phyloP scores from a whole-genome alignment of 2,329 filamentous ascomycete species.

The Sclerotiophoma versabilis region DNA sequence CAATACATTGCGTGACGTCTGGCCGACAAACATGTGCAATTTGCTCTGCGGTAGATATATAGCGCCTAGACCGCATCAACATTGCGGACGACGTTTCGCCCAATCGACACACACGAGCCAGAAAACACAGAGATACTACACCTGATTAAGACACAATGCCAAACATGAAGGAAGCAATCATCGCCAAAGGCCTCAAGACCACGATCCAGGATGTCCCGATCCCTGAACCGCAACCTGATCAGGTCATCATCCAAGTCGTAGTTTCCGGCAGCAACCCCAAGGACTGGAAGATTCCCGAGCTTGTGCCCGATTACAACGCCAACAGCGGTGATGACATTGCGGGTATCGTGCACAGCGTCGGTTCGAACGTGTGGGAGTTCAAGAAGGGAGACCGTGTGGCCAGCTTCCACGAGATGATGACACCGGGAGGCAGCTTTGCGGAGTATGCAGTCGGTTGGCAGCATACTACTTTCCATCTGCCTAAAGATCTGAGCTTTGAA shows the following conservation, averaged over 20 bases:
- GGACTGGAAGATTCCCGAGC: slow-evolving; percentile 53
- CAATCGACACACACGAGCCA: background rate
- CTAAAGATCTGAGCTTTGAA: slow-evolving; percentile 59
- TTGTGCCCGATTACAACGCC: slow-evolving; percentile 21
- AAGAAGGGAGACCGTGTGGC: slow-evolving; percentile 64
- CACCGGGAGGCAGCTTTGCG: slow-evolving; percentile 62
- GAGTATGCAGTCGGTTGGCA: slow-evolving; percentile 66
- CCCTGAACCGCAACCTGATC: slow-evolving; percentile 40
- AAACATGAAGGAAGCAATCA: slow-evolving; percentile 53
- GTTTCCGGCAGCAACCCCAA: slow-evolving; percentile 55
- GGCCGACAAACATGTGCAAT: slow-evolving; percentile 8
- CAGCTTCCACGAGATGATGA: slow-evolving; percentile 63
- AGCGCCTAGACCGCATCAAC: background rate
- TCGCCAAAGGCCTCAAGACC: slow-evolving; percentile 43
- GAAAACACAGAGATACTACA: background rate
- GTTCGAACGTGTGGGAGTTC: slow-evolving; percentile 64
- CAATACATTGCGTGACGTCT: slow-evolving; percentile 12
- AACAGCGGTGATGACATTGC: slow-evolving; percentile 65
- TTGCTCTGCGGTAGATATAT: background rate
- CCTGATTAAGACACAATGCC: background rate
- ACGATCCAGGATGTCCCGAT: slow-evolving; percentile 48
- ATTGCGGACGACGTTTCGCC: background rate
- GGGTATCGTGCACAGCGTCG: slow-evolving; percentile 62
- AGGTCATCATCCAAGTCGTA: slow-evolving; percentile 51
- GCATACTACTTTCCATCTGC: slow-evolving; percentile 65